Evolutionary conservation across 441 rosid species (phyloP).

Genomic region (Jatropha multifida): DNA sequence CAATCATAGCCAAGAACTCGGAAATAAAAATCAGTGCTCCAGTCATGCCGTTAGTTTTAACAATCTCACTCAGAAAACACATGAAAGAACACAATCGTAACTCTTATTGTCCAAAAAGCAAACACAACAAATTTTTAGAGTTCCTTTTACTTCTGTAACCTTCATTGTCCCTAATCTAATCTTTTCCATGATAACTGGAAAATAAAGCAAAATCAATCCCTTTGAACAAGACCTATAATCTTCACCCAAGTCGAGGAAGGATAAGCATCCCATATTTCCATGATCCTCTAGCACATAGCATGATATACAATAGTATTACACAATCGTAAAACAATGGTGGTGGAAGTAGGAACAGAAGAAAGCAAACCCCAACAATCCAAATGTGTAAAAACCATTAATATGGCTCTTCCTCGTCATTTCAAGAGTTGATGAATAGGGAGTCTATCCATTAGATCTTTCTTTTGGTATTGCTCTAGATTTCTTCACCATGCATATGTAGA

Average conservation of each 20-base stretch:
- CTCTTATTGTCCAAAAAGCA: slow-evolving; percentile 5
- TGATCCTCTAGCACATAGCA: neutral
- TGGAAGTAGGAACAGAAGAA: slow-evolving; percentile 6
- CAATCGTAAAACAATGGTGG: neutral
- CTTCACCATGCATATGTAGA: slow-evolving; percentile 17
- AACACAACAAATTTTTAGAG: neutral
- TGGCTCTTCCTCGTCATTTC: slow-evolving; percentile 20
- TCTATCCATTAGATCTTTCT: slow-evolving; percentile 15
- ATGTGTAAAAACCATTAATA: slow-evolving; percentile 12
- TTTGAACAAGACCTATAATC: neutral
- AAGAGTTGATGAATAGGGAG: slow-evolving; percentile 18
- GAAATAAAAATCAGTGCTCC: neutral
- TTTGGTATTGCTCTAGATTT: slow-evolving; percentile 13
- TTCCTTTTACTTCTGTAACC: neutral
- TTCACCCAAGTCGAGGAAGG: slow-evolving; percentile 9
- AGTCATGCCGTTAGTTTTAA: neutral
- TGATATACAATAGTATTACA: slow-evolving; percentile 19
- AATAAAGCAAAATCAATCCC: neutral
- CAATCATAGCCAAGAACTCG: neutral
- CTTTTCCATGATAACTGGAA: neutral
- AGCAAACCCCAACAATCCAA: slow-evolving; percentile 19
- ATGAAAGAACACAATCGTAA: neutral
- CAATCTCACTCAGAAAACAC: neutral
- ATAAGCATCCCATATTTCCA: neutral
- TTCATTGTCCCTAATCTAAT: neutral